These are phyloP conservation scores for Graphiopsis chlorocephala DNA, from an alignment of 2,329 filamentous ascomycete species.

Conservation along the genomic window DNA sequence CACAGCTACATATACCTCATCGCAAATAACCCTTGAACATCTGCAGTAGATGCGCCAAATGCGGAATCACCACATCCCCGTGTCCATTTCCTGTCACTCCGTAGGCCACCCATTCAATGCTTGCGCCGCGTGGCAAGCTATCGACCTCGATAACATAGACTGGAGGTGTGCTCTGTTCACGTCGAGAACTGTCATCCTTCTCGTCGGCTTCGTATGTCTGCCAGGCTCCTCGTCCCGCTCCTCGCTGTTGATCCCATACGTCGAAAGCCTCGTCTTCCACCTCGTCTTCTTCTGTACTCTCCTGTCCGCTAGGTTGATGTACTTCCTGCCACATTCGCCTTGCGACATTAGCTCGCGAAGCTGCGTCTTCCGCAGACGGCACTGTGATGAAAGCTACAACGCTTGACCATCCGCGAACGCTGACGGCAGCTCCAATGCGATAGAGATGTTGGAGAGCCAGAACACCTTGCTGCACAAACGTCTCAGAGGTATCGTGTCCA, in stretches of 20 bases:
- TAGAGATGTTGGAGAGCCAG: conserved; percentile 86
- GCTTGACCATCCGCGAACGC: conserved; percentile 71
- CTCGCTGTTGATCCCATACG: conserved; percentile 64
- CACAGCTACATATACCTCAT: neutral
- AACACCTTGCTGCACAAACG: conserved; percentile 54
- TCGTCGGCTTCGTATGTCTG: conserved; percentile 33
- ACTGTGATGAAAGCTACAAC: conserved; percentile 70
- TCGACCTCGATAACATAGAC: conserved; percentile 74
- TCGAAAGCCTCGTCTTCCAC: conserved; percentile 54
- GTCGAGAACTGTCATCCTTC: conserved; percentile 15
- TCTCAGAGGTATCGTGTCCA: neutral
- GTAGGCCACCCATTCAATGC: conserved; percentile 69
- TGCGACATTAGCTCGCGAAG: conserved; percentile 36
- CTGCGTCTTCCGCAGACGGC: conserved; percentile 20
- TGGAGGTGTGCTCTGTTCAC: conserved; percentile 49
- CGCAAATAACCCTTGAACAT: conserved; percentile 8
- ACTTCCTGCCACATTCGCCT: conserved; percentile 20
- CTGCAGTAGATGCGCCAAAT: conserved; percentile 6
- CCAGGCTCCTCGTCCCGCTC: conserved; percentile 19
- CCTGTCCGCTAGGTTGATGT: conserved; percentile 17
- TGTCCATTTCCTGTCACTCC: conserved; percentile 10
- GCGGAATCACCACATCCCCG: neutral
- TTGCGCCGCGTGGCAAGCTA: conserved; percentile 68
- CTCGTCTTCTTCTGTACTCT: conserved; percentile 21
- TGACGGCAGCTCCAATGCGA: conserved; percentile 71